Conservation (phyloP, 352 stramenopile genomes). For the Globisporangium heterothallicum region DNA sequence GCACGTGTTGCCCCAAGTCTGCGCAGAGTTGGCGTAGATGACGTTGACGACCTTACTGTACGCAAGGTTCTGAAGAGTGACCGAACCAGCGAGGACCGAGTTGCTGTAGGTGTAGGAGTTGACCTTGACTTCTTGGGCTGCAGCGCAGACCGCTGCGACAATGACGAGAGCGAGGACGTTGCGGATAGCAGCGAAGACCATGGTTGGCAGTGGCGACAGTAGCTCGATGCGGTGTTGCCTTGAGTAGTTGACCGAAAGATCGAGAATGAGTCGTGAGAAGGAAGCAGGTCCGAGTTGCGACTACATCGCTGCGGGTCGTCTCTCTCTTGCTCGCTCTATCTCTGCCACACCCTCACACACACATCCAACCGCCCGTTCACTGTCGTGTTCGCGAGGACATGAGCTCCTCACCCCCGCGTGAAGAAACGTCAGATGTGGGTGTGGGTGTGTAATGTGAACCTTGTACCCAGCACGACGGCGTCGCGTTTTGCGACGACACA, state of each 20-base stretch:
- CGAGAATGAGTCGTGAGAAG: neutral
- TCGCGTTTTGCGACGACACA: no score
- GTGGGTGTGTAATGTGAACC: no score
- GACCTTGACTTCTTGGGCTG: constrained; percentile 13
- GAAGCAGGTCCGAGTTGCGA: no score
- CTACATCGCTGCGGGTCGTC: no score
- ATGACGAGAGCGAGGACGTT: constrained; percentile 8
- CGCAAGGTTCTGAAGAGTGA: constrained; percentile 5
- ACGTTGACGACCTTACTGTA: constrained; percentile 11
- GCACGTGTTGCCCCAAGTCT: constrained; percentile 15
- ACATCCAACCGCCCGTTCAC: no score
- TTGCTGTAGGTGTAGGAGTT: constrained; percentile 5
- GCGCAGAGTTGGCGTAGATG: constrained; percentile 19
- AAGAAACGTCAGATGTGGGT: no score
- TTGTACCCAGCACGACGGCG: no score
- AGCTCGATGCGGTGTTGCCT: constrained; percentile 13
- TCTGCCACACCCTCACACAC: no score
- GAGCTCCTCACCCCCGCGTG: no score
- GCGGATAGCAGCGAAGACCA: constrained; percentile 10
- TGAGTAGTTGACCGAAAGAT: constrained; percentile 7
- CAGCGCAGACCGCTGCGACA: constrained; percentile 4
- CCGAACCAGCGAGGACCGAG: neutral
- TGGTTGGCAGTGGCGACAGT: constrained; percentile 7
- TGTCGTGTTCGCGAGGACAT: no score
- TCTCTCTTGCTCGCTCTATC: no score